Evolutionary conservation across 2,329 filamentous ascomycete species (phyloP).

Genomic region (Penicillium griseofulvum): DNA sequence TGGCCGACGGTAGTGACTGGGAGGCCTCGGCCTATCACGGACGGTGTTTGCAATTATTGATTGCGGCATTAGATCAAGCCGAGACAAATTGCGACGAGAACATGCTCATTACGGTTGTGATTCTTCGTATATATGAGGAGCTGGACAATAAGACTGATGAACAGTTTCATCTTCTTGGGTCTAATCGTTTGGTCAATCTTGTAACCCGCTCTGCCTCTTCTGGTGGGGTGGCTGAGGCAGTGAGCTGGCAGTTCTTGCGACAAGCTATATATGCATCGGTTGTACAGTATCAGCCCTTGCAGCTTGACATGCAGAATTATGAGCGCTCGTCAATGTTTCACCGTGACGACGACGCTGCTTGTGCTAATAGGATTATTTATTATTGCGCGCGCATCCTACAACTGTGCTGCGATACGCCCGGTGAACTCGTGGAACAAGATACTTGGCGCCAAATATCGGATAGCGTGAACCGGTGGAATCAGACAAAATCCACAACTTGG

Average conservation of each 20-base stretch:
- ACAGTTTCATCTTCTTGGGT: slow-evolving; percentile 40
- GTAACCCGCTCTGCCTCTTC: slow-evolving; percentile 42
- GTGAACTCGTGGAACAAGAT: slow-evolving; percentile 18
- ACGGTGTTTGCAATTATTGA: slow-evolving; percentile 48
- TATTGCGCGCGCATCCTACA: slow-evolving; percentile 42
- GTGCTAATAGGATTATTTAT: slow-evolving; percentile 40
- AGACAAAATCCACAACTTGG: slow-evolving; percentile 31
- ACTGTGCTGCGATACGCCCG: slow-evolving; percentile 23
- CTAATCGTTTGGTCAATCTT: slow-evolving; percentile 39
- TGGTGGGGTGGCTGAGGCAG: slow-evolving; percentile 41
- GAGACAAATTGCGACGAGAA: slow-evolving; percentile 47
- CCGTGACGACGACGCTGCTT: slow-evolving; percentile 38
- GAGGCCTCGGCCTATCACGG: slow-evolving; percentile 48
- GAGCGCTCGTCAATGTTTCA: slow-evolving; percentile 39
- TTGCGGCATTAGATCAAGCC: slow-evolving; percentile 45
- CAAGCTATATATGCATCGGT: slow-evolving; percentile 45
- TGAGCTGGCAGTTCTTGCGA: slow-evolving; percentile 44
- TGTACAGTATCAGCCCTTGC: slow-evolving; percentile 37
- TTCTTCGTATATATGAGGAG: slow-evolving; percentile 52
- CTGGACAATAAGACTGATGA: slow-evolving; percentile 33
- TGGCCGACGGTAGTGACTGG: slow-evolving; percentile 39
- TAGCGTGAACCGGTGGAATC: slow-evolving; percentile 32
- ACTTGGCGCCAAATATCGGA: slow-evolving; percentile 26
- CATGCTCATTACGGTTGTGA: slow-evolving; percentile 50
- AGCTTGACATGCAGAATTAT: slow-evolving; percentile 40